Base-by-base conservation (phyloP, 2,329 filamentous ascomycete species). In the Beauveria scarabaeidicola region DNA sequence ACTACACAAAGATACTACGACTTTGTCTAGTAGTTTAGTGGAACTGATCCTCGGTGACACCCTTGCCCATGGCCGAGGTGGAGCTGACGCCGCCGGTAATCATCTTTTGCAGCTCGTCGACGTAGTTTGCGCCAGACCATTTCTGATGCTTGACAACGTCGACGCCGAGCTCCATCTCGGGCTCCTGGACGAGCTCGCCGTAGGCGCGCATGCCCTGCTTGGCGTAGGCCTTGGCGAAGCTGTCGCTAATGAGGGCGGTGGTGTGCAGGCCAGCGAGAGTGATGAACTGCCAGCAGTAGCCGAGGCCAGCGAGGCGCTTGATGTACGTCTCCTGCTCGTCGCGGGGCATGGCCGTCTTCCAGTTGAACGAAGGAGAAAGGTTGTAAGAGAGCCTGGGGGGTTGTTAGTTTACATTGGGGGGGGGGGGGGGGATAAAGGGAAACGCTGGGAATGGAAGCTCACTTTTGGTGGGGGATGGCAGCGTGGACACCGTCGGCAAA, bases 221-320 rank as follows among this genome's bases (percentile, higher is more conserved):
- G 60, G 88, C 81, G 73, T 89, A 99, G 52, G 90, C 90, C 71
- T 85, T 84, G 62, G 91, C 86, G 76, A 99, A 99, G 64, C 87
- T 85, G 77, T 97, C 86, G 69, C 87, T 88, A 77, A 96, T 95
- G 57, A 99, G 84, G 41, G 93, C 94, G 4, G 91, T 97, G 63
- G 91, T 96, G 81, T 99, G 94, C 71, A 99, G 82, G 66, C 94
- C 94, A 5, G 93, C 94, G 51, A 99, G 85, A n/a, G 94, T 99
- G 80, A 99, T 99, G 81, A 99, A 99, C 76, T 99, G 94, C 94
- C 94, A 99, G 84, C 91, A 96, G 84, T 99, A 99, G 64, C 94
- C 94, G 52, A 99, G 84, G 63, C 78, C 70, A 62, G 87, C 91
- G 44, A 99, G 88, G 46, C 94, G 90, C 64, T 86, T 80, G 78